These are phyloP conservation scores for Stephanodiscus minutulus DNA, from an alignment of 108 stramenopile species.

Conservation along the genomic window DNA sequence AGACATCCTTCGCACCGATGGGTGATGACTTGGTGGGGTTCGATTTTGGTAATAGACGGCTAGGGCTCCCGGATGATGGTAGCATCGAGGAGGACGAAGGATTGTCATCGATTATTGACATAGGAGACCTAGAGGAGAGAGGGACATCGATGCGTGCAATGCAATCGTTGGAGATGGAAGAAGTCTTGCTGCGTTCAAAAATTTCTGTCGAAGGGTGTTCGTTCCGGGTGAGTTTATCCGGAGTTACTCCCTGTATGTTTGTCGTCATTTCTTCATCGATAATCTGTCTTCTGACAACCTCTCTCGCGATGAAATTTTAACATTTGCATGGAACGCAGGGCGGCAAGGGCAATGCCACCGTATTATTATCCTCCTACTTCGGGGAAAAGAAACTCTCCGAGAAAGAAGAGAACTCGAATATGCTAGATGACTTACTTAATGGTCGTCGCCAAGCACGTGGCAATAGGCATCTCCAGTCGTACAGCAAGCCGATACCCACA, in stretches of 20 bases:
- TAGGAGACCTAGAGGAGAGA: background rate
- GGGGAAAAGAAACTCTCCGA: background rate
- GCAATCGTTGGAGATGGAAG: background rate
- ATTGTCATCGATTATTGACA: background rate
- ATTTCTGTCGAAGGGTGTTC: conserved; percentile 3
- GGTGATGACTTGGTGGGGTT: background rate
- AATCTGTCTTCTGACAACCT: conserved; percentile 3
- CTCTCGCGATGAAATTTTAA: background rate
- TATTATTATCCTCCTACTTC: conserved; percentile 17
- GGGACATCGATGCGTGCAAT: background rate
- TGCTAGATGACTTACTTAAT: conserved; percentile 14
- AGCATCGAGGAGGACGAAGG: background rate
- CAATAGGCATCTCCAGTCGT: conserved; percentile 6
- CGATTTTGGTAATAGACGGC: background rate
- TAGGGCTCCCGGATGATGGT: background rate
- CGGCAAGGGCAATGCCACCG: conserved; percentile 28
- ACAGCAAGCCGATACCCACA: background rate
- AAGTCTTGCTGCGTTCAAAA: background rate
- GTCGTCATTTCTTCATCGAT: background rate
- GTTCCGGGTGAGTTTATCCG: conserved; percentile 4
- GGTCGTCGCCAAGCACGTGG: background rate
- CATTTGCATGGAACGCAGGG: conserved; percentile 9
- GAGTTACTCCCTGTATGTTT: background rate
- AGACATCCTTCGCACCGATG: background rate
- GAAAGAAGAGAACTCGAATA: conserved; percentile 14